These are phyloP conservation scores for Didymellaceae sp. DNA, from an alignment of 2,329 filamentous ascomycete genomes.

Conservation along the genomic window DNA sequence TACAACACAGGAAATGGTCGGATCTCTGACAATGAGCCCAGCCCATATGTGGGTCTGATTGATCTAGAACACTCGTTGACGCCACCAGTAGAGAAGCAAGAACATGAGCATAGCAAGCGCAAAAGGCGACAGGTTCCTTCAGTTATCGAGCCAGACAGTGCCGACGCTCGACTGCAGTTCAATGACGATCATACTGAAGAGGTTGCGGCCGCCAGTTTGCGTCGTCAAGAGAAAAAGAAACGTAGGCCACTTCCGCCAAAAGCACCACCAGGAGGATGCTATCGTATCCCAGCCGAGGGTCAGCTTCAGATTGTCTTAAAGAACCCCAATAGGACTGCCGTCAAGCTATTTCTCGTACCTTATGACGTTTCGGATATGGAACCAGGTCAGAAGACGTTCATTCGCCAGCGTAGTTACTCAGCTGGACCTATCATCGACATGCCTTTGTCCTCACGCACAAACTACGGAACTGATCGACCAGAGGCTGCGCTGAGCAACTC, in stretches of 20 bases:
- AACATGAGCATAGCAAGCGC: constrained; percentile 51
- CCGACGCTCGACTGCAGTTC: constrained; percentile 29
- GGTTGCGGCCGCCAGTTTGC: constrained; percentile 43
- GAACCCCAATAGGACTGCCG: constrained; percentile 97
- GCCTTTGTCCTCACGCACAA: constrained; percentile 56
- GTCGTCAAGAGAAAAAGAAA: constrained; percentile 63
- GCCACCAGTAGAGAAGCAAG: constrained; percentile 53
- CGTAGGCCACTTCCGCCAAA: constrained; percentile 63
- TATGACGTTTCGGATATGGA: constrained; percentile 95
- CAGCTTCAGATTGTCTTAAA: constrained; percentile 98
- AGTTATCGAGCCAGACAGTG: constrained; percentile 33
- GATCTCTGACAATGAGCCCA: constrained; percentile 83
- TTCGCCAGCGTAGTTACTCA: constrained; percentile 92
- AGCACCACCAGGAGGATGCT: constrained; percentile 84
- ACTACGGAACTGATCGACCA: constrained; percentile 60
- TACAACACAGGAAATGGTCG: constrained; percentile 74
- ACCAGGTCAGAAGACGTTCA: constrained; percentile 91
- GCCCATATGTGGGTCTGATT: constrained; percentile 92
- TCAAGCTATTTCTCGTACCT: constrained; percentile 92
- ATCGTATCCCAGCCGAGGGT: constrained; percentile 90
- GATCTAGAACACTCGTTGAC: constrained; percentile 83
- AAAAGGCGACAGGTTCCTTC: constrained; percentile 44
- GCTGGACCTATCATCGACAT: constrained; percentile 83
- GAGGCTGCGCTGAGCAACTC: constrained; percentile 60
- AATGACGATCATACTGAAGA: constrained; percentile 23